Base-by-base conservation (phyloP, 371 early-diverging fungal genomes). In the Amoeboradix gromovi region DNA sequence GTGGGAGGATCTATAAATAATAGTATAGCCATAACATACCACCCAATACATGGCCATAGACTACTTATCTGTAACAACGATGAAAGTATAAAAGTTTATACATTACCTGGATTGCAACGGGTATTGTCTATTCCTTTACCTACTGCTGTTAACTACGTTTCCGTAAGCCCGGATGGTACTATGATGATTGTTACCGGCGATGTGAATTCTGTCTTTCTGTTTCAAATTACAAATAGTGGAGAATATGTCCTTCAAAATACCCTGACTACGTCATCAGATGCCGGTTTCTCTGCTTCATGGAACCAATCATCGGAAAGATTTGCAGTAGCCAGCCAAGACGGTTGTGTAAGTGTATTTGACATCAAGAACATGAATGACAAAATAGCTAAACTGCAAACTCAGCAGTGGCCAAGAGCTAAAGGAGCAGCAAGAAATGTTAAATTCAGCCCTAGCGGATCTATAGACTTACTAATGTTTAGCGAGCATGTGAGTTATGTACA, bases 31-130 rank as follows among this genome's bases (percentile, higher is more conserved):
- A 88, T 92, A 31, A 82, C 85, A 2, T 73, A 80, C 69, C 80
- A 87, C 66, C 76, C 77, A 66, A 1, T 17, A 16, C 12, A 17
- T 29, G 30, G 66, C 22, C 22, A 69, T 31, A 77, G 90, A 5
- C 74, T 92, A 27, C 72, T 91, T 67, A 85, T 92, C 5, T 86
- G 90, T 74, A 95, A 90, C 76, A 95, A 95, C 74, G 95, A 95
- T 74, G 83, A 88, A 71, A 89, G 87, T 28, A 86, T 95, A 74
- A 89, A 90, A 74, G 82, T 91, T 17, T 87, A 82, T 72, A 80
- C 86, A 0, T 75, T 90, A 17, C 88, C 90, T 0, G 80, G 77
- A 48, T 76, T 91, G 31, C 79, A 83, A 29, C 76, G 84, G 2
- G 71, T 89, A 22, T 78, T 85, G 1, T 84, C 78, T 1, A 75